Percentiles rank a stretch among this genome's conserved stretches.
phyloP scores from a whole-genome alignment of 257 asterid species.

The Linaria vulgaris region DNA sequence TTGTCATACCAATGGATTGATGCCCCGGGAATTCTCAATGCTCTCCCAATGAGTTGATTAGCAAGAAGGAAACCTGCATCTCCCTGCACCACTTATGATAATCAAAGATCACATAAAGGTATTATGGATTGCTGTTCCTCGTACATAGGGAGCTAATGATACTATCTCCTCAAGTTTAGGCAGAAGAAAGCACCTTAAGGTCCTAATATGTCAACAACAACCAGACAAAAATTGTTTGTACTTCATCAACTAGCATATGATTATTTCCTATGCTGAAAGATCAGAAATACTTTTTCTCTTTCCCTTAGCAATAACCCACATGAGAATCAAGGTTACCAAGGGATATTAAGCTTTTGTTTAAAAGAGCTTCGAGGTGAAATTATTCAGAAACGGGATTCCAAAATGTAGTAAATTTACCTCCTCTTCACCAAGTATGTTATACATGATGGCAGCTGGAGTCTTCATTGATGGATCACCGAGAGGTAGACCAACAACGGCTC shows the following conservation, averaged over 20 bases:
- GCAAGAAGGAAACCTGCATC: slow-evolving; percentile 76
- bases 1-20: slow-evolving; percentile 97
- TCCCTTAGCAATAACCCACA: no score
- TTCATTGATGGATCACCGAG: slow-evolving; percentile 95
- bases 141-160: not conserved
- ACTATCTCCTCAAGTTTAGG: not conserved
- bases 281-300: not conserved
- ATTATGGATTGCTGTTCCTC: not conserved
- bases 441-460: slow-evolving; percentile 83
- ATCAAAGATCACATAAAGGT: not conserved
- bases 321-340: no score
- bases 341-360: no score
- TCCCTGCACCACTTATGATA: slow-evolving; percentile 49
- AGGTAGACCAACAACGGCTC: slow-evolving; percentile 94
- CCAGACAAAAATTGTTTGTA: no score
- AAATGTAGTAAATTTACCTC: slow-evolving; percentile 48
- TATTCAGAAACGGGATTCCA: slow-evolving; percentile 8
- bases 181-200: slow-evolving; percentile 5
- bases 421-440: slow-evolving; percentile 90
- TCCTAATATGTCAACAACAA: not conserved
- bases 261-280: not conserved
- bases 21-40: slow-evolving; percentile 78
- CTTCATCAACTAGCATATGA: not conserved
- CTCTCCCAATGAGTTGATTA: slow-evolving; percentile 67
- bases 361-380: not conserved